A percentile compares a stretch with the other conserved stretches of the same genome.
These are phyloP conservation scores for Aspergillus terreus DNA, from an alignment of 2,329 filamentous ascomycete genomes.

Conservation along the genomic window DNA sequence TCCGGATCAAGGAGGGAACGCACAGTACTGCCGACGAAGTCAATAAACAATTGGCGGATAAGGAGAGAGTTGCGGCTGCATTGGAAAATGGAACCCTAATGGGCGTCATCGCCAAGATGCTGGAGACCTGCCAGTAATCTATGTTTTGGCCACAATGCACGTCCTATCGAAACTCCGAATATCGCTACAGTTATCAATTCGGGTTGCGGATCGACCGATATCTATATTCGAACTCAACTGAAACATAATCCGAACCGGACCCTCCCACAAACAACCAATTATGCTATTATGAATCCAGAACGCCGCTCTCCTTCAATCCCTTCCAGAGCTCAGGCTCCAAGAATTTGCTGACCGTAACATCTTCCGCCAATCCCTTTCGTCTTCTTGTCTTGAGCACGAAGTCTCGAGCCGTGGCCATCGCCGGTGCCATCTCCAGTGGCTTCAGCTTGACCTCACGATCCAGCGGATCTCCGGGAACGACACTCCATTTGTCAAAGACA, in stretches of 20 bases:
- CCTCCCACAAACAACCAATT: constrained; percentile 1
- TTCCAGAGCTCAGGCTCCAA: constrained; percentile 91
- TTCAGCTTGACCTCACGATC: constrained; percentile 79
- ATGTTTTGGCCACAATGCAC: not conserved
- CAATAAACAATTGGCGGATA: constrained; percentile 94
- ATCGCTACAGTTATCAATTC: too few species aligned
- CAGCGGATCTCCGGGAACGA: constrained; percentile 91
- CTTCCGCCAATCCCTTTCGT: constrained; percentile 90
- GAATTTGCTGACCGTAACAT: constrained; percentile 94
- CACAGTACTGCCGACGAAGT: constrained; percentile 93
- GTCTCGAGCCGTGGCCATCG: constrained; percentile 86
- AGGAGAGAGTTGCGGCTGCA: constrained; percentile 91
- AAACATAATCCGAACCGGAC: not conserved
- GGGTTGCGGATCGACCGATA: not conserved
- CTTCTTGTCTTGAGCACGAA: constrained; percentile 95
- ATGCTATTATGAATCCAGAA: constrained; percentile 60
- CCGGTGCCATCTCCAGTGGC: constrained; percentile 80
- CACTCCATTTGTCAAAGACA: constrained; percentile 93
- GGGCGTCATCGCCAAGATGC: constrained; percentile 87
- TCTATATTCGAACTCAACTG: not conserved
- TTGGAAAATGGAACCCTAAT: constrained; percentile 89
- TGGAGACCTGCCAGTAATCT: constrained; percentile 70
- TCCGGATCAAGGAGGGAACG: constrained; percentile 92
- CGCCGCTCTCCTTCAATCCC: constrained; percentile 80
- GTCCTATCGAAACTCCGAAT: too few species aligned